Percentiles rank a stretch among this genome's conserved stretches.
Conservation (phyloP, 306 rosid species). For the Fragaria iinumae region DNA sequence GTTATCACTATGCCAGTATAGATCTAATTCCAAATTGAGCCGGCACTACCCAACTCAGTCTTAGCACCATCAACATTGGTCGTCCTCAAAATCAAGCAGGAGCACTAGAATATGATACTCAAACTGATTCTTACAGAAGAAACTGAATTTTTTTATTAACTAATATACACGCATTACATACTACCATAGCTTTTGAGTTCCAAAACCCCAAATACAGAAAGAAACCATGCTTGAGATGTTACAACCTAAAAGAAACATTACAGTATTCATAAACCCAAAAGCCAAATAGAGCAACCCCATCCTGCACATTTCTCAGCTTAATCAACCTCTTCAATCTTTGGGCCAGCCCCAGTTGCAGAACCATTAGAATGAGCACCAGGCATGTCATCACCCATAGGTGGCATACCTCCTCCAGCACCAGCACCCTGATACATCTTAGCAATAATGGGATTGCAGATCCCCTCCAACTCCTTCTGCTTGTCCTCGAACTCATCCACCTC, state of each 20-base stretch:
- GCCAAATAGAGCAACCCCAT: neutral
- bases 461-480: conserved; percentile 74
- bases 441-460: conserved; percentile 67
- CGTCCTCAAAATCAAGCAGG: neutral
- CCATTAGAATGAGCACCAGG: conserved; percentile 32
- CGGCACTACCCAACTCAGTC: too few relatives aligned
- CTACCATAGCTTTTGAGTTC: neutral
- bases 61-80: neutral
- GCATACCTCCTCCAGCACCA: conserved; percentile 29
- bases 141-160: neutral
- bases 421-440: conserved; percentile 63
- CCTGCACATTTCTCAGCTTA: conserved; percentile 21
- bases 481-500: conserved; percentile 84
- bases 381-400: conserved; percentile 30
- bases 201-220: neutral
- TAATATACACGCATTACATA: neutral
- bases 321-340: conserved; percentile 89
- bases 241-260: neutral
- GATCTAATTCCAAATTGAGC: too few relatives aligned
- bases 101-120: neutral
- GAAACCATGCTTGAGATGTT: neutral
- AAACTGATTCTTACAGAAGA: neutral
- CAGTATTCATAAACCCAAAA: neutral
- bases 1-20: too few relatives aligned
- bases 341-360: conserved; percentile 48